Evolutionary conservation across 129 eudicot species (phyloP).

Genomic region (Arctium minus): DNA sequence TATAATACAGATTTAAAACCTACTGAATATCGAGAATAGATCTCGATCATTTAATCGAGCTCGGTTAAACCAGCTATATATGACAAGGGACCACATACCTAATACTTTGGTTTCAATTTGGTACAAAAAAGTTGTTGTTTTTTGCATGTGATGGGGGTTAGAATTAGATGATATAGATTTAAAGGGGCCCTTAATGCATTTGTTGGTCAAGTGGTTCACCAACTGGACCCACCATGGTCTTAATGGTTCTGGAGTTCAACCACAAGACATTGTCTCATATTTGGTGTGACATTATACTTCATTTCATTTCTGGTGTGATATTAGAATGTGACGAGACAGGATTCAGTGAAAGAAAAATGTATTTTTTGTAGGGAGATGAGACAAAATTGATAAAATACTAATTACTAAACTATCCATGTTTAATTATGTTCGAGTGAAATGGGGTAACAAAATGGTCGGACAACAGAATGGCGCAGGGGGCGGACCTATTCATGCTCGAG

Average conservation of each 20-base stretch:
- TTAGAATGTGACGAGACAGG: not conserved
- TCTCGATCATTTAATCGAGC: not conserved
- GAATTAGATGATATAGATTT: constrained; percentile 25
- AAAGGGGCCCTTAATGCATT: constrained; percentile 22
- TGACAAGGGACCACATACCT: constrained; percentile 34
- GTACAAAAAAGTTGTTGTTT: constrained; percentile 22
- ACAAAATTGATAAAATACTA: no score
- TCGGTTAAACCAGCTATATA: not conserved
- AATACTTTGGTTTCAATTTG: constrained; percentile 22
- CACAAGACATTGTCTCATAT: no score
- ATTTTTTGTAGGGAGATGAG: no score
- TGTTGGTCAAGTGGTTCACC: constrained; percentile 35
- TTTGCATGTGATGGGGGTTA: constrained; percentile 35
- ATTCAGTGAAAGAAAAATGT: not conserved
- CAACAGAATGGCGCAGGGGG: not conserved
- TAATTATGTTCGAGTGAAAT: not conserved
- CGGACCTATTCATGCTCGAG: no score
- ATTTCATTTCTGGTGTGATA: no score
- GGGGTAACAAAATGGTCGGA: not conserved
- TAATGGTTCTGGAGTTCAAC: not conserved
- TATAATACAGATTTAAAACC: not conserved
- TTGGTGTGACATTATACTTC: no score
- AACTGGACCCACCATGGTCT: constrained; percentile 27
- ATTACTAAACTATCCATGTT: no score
- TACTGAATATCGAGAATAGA: not conserved